Evolutionary conservation across 1,284 basidiomycete genomes (phyloP), one percentile per base, ranked within the genome.

Genomic region (Bondarzewia mesenterica): DNA sequence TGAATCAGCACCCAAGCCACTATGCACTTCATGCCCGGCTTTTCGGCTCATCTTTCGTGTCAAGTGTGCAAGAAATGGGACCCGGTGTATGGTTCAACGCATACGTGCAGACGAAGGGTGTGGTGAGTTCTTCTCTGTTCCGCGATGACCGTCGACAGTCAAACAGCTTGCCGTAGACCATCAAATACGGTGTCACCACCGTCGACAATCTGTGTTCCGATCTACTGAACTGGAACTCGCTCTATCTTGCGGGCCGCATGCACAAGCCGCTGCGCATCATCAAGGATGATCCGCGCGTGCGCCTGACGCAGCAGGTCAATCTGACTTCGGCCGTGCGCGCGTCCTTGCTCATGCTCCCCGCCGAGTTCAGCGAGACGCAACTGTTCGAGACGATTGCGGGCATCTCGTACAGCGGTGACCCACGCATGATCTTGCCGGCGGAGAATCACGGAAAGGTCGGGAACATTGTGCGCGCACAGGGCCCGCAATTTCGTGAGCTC

Each of bases 151-250:
- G 35, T 37, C 44, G 29, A 32, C 36, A 41, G 40, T 23, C 46
- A 32, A 21, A 22, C 35, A 40, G 37, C 21, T 7, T 26, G 27
- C n/a, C 15, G 6, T 60, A 96, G 89, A 84, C 78, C 45, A 89
- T 98, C 69, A 99, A 99, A 69, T 99, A 99, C 64, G 95, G 95
- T n/a, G 85, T 98, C 22, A 93, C 95, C 27, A 92, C 90, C 0
- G 79, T 96, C 7, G 89, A 95, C 57, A 85, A 85, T 49, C 77
- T 99, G 25, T 92, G 89, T 57, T 77, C 82, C 1, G 96, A 99
- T 63, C 71, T 99, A 37, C 74, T 94, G 38, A 89, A 92, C 59
- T 99, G 96, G 95, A 79, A 84, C 40, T 84, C 91, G 16, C 77
- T 99, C 7, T 99, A 99, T 66, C 81, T 97, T 41, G 88, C 92